Percentiles rank a stretch among this genome's conserved stretches.
These are phyloP conservation scores for Strobilomyces dryophilus DNA, from an alignment of 768 basidiomycete species.

Conservation along the genomic window DNA sequence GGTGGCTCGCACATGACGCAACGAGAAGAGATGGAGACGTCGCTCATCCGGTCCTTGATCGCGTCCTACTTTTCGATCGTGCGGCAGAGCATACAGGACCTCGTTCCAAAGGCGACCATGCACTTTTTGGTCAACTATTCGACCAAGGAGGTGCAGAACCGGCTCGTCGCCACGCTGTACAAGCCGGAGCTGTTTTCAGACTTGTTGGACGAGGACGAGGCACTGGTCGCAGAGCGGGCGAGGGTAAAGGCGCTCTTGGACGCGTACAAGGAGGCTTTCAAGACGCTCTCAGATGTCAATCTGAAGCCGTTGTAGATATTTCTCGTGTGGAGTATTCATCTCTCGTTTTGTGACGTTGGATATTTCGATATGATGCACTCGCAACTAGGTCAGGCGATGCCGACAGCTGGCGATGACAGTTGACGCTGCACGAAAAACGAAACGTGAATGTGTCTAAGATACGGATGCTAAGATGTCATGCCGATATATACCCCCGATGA, in stretches of 20 bases:
- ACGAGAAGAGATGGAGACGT: slow-evolving; percentile 96
- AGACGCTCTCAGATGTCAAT: slow-evolving; percentile 78
- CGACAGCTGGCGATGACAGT: neutral
- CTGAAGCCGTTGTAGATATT: slow-evolving; percentile 52
- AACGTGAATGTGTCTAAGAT: slow-evolving; percentile 6
- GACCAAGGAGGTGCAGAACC: slow-evolving; percentile 94
- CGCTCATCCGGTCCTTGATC: slow-evolving; percentile 91
- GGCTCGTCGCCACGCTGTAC: slow-evolving; percentile 91
- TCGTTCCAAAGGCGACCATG: slow-evolving; percentile 98
- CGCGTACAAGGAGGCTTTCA: slow-evolving; percentile 94
- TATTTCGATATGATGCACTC: neutral
- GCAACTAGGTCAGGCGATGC: neutral
- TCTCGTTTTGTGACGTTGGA: neutral
- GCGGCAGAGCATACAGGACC: slow-evolving; percentile 93
- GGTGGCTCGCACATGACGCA: slow-evolving; percentile 62
- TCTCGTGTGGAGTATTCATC: neutral
- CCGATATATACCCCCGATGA: slow-evolving; percentile 8
- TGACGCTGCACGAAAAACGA: neutral
- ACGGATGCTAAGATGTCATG: neutral
- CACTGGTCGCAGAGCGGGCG: slow-evolving; percentile 87
- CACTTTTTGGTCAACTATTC: slow-evolving; percentile 96
- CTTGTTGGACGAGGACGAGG: slow-evolving; percentile 92
- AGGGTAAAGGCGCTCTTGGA: slow-evolving; percentile 92
- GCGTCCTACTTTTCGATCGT: slow-evolving; percentile 95
- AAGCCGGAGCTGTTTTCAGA: slow-evolving; percentile 92